Base-by-base conservation (phyloP, 345 rosid species). In the Hibiscus syriacus region DNA sequence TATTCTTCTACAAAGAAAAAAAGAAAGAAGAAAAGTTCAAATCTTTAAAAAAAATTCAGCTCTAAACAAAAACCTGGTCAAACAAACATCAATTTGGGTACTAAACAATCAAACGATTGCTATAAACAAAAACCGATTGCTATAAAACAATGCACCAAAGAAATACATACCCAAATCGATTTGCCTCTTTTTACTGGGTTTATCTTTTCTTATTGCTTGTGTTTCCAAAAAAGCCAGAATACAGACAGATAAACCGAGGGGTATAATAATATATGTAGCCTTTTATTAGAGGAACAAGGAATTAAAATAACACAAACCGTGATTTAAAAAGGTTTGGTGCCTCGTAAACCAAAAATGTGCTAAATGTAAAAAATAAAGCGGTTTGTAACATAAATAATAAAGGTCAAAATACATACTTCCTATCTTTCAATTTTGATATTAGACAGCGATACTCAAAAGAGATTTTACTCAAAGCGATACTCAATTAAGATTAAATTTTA, bases 91-190 rank as follows among this genome's bases (percentile, higher is more conserved):
- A 67, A 45, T 38, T 48, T 17, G 45, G 45, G 34, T 12, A 22
- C 27, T 53, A 13, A 53, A 4, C 36, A 69, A 46, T 55, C 64
- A 66, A 0, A 67, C 30, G 72, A 75, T 75, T 59, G 50, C 48
- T 52, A 69, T 65, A 20, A 45, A 50, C 74, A 69, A 39, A 53
- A 27, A 55, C 63, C 27, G 76, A 72, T 74, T 64, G 61, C 56
- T 48, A 27, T n/a, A 63, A 63, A 63, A 63, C 63, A 65, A 78
- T 71, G 76, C 75, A 72, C 50, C 78, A 55, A 25, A 56, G 19
- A 59, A 67, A 63, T 54, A 34, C 36, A 56, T 29, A 56, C 52
- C 59, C 73, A 74, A 41, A 67, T 8, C 50, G 45, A 68, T 27
- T 65, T 8, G 60, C 36, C 57, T 38, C 41, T 20, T 54, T 70